These are phyloP conservation scores for Canavalia ensiformis DNA, from an alignment of 306 rosid genomes.

Conservation along the genomic window DNA sequence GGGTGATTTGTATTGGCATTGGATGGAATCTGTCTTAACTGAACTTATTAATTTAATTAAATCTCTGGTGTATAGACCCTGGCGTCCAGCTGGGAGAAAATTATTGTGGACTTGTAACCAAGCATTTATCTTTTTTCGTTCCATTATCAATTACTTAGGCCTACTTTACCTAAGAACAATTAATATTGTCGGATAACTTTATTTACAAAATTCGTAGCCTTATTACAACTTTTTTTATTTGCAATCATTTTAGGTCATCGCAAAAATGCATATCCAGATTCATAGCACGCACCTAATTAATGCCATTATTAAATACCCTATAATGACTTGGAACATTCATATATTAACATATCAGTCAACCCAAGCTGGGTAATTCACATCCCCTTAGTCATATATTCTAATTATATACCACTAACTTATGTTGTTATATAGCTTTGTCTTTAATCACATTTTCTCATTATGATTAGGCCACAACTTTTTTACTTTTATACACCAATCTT, in stretches of 20 bases:
- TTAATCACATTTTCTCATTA: background rate
- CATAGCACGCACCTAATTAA: constrained; percentile 58
- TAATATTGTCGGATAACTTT: constrained; percentile 54
- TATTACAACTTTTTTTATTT: constrained; percentile 44
- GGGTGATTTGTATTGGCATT: background rate
- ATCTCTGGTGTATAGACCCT: background rate
- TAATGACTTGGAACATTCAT: constrained; percentile 55
- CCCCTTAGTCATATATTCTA: constrained; percentile 7
- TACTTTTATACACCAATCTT: no score
- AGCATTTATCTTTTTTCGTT: constrained; percentile 28
- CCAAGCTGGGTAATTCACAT: background rate
- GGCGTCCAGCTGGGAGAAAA: background rate
- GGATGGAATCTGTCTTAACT: constrained; percentile 27
- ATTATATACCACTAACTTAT: constrained; percentile 35
- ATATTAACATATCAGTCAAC: constrained; percentile 24
- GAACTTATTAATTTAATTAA: constrained; percentile 22
- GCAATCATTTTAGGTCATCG: constrained; percentile 55
- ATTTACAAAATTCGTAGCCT: constrained; percentile 49
- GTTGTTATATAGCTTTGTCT: background rate
- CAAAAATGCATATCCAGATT: constrained; percentile 52
- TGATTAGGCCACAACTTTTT: no score
- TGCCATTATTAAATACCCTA: constrained; percentile 49
- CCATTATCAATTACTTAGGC: constrained; percentile 40
- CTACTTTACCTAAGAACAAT: constrained; percentile 62
- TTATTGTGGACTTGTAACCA: constrained; percentile 46